Conservation (phyloP, 345 rosid species). For the Reutealis trisperma region DNA sequence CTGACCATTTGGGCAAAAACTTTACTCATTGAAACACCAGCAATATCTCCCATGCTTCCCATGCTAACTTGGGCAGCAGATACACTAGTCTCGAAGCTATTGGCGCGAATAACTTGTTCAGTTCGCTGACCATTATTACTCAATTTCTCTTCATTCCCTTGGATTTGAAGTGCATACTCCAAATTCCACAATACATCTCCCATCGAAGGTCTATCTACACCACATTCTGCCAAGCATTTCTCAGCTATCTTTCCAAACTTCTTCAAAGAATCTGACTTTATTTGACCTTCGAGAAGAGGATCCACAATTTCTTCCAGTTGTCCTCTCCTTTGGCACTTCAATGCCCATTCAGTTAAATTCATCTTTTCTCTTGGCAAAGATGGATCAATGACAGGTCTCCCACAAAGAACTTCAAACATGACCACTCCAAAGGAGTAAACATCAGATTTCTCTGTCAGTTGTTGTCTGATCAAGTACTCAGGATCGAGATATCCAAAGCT, state of each 20-base stretch:
- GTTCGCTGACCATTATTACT: neutral
- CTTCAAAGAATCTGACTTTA: conserved; percentile 48
- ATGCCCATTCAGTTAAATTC: conserved; percentile 61
- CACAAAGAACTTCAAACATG: conserved; percentile 59
- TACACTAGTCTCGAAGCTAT: conserved; percentile 24
- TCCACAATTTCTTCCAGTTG: conserved; percentile 49
- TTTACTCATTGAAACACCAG: conserved; percentile 59
- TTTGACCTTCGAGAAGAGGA: conserved; percentile 41
- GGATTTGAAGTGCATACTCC: conserved; percentile 58
- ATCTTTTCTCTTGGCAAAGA: conserved; percentile 53
- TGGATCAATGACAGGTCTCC: conserved; percentile 61
- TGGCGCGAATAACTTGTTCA: conserved; percentile 19
- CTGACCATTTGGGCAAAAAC: conserved; percentile 67
- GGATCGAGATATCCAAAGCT: conserved; percentile 77
- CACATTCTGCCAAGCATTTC: conserved; percentile 57
- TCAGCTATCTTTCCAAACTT: conserved; percentile 57
- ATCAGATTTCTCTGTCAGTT: conserved; percentile 57
- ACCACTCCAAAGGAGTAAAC: conserved; percentile 78
- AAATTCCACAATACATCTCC: conserved; percentile 73
- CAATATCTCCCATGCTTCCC: conserved; percentile 40
- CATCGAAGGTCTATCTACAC: conserved; percentile 58
- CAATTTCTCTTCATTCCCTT: conserved; percentile 39
- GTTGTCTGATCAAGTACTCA: conserved; percentile 57
- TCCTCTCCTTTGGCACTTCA: conserved; percentile 39
- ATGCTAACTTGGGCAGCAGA: conserved; percentile 34